Evolutionary conservation across 495 filamentous ascomycete genomes (phyloP).

Genomic region (Arthonia radiata): DNA sequence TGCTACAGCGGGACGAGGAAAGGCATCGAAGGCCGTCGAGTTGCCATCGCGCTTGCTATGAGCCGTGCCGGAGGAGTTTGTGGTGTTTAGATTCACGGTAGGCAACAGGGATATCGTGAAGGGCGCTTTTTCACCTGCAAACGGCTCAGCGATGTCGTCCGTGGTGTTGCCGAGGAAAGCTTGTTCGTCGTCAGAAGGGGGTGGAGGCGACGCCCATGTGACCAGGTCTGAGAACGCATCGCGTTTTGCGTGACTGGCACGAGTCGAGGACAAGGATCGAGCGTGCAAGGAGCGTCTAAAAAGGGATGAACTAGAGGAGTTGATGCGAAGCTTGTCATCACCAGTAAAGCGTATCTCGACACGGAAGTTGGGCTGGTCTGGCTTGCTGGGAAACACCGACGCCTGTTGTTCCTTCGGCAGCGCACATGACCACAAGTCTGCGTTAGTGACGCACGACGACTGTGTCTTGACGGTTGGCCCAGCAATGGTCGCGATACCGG

Average conservation of each 20-base stretch:
- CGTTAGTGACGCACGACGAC: slow-evolving; percentile 39
- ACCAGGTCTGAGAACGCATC: slow-evolving; percentile 4
- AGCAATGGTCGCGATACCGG: slow-evolving; percentile 51
- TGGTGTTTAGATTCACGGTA: slow-evolving; percentile 12
- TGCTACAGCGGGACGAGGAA: slow-evolving; percentile 34
- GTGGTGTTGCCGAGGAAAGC: slow-evolving; percentile 64
- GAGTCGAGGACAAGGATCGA: too few species aligned
- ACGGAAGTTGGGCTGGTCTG: slow-evolving; percentile 49
- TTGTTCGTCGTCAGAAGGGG: slow-evolving; percentile 43
- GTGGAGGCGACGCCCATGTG: slow-evolving; percentile 32
- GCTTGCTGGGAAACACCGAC: slow-evolving; percentile 28
- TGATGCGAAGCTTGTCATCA: too few species aligned
- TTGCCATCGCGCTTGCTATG: not conserved
- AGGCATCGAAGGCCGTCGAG: slow-evolving; percentile 18
- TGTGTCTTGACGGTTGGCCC: slow-evolving; percentile 31
- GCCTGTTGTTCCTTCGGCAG: slow-evolving; percentile 50
- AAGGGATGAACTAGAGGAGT: too few species aligned
- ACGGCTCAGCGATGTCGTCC: slow-evolving; percentile 32
- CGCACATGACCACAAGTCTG: slow-evolving; percentile 59
- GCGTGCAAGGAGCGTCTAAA: too few species aligned
- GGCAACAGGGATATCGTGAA: slow-evolving; percentile 33
- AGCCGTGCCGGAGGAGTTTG: too few species aligned
- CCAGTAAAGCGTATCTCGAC: slow-evolving; percentile 57
- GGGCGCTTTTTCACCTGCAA: slow-evolving; percentile 41
- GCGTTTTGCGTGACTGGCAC: too few species aligned